These are phyloP conservation scores for Lentinula novae-zelandiae DNA, from an alignment of 1,284 basidiomycete genomes.

Conservation along the genomic window DNA sequence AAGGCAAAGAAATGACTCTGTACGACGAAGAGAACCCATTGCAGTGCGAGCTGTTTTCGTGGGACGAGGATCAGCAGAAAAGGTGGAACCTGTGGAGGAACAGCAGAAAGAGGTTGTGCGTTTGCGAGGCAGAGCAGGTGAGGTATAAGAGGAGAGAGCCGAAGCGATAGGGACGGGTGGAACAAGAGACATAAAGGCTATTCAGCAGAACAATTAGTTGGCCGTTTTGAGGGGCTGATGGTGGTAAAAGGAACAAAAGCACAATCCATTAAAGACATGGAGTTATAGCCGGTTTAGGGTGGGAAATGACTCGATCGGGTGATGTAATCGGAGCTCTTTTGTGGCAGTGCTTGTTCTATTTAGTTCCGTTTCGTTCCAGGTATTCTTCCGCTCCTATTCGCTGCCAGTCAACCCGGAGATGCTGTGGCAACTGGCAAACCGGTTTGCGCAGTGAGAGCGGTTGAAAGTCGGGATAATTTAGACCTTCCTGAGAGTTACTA, in stretches of 20 bases:
- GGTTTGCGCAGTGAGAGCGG: too few relatives aligned
- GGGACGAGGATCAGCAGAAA: conserved; percentile 24
- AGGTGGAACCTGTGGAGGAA: conserved; percentile 12
- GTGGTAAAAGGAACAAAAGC: conserved; percentile 1
- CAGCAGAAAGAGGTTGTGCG: conserved; percentile 38
- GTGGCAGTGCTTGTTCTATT: conserved; percentile 1
- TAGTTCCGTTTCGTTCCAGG: not conserved
- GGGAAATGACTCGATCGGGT: conserved; percentile 1
- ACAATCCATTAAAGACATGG: not conserved
- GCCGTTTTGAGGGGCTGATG: not conserved
- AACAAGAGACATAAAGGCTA: conserved; percentile 9
- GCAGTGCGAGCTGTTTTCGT: conserved; percentile 31
- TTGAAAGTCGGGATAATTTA: too few relatives aligned
- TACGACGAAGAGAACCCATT: conserved; percentile 34
- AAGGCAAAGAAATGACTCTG: conserved; percentile 35
- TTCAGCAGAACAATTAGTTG: not conserved
- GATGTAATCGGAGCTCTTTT: not conserved
- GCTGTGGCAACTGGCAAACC: too few relatives aligned
- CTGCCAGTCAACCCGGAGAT: too few relatives aligned
- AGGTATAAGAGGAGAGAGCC: conserved; percentile 3
- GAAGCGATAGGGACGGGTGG: not conserved
- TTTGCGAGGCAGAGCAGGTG: conserved; percentile 29
- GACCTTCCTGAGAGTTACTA: too few relatives aligned
- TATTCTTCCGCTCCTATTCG: too few relatives aligned
- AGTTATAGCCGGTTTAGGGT: not conserved